Evolutionary conservation across 345 rosid species (phyloP), one percentile per base, ranked within the genome.

Genomic region (Hypericum androsaemum): DNA sequence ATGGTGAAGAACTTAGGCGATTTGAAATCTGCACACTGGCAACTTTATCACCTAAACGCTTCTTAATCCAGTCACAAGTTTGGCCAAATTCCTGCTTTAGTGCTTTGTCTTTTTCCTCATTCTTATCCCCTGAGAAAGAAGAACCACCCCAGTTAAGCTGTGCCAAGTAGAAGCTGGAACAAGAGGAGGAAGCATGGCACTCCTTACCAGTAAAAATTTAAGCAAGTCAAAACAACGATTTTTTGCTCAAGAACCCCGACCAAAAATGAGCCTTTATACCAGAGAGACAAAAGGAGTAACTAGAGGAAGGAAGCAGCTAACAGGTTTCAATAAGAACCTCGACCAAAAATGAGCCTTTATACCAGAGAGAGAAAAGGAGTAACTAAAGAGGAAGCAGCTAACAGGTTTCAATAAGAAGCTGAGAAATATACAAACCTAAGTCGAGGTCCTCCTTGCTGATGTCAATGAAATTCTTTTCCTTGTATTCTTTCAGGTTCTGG

Each of bases 401-500:
- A n/a, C n/a, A n/a, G n/a, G n/a, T n/a, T n/a, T n/a, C n/a, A n/a
- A n/a, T n/a, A n/a, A n/a, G n/a, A n/a, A n/a, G n/a, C n/a, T 7
- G 50, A 13, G 14, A 46, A 6, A 39, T 2, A 41, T 45, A 65
- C 87, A 22, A 64, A 80, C 98, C 96, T 68, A 92, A 49, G 69
- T 92, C 97, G 65, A 92, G 73, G 70, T 92, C 98, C 72, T 92
- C 98, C 78, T 88, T 92, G 89, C 90, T 85, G 64, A 92, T 85
- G 68, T 92, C 98, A 32, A 92, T 71, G 71, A 92, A 92, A 52
- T 85, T 79, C 79, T 88, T 92, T 61, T 92, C 95, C 77, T 92
- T 88, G 81, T 85, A 92, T 37, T 89, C 73, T 65, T 88, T 85
- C 64, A 92, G 71, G 63, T 73, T 88, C 73, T 92, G 97, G 69